phyloP scores from a whole-genome alignment of 495 filamentous ascomycete genomes.

The Neohortaea acidophila region DNA sequence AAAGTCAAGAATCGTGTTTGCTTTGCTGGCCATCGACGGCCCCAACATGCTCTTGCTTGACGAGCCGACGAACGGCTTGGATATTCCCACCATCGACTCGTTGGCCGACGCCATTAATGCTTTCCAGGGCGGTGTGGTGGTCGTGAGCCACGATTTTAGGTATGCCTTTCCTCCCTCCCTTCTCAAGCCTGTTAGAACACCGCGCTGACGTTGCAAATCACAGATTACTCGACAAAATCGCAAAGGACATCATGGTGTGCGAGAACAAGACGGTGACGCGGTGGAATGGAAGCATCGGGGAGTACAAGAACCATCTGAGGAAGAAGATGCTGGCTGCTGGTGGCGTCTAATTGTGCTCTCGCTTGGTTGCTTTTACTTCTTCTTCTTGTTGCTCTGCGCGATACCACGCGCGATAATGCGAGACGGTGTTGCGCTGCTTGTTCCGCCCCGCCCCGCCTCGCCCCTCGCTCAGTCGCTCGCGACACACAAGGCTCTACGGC shows the following conservation, averaged over 20 bases:
- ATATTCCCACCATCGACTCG: conserved; percentile 97
- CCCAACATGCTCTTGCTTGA: conserved; percentile 98
- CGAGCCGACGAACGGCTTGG: conserved; percentile 97
- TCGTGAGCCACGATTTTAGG: conserved; percentile 98
- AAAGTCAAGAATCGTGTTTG: conserved; percentile 95
- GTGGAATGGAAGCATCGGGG: conserved; percentile 79
- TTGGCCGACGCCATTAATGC: conserved; percentile 95
- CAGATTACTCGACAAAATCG: conserved; percentile 96
- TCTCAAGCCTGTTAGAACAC: neutral
- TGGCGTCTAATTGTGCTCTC: conserved; percentile 37
- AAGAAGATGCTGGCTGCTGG: conserved; percentile 82
- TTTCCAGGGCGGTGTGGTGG: conserved; percentile 90
- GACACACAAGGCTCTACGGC: no score
- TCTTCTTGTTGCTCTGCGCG: no score
- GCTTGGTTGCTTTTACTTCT: no score
- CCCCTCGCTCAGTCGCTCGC: no score
- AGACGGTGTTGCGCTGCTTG: no score
- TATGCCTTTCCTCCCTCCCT: conserved; percentile 28
- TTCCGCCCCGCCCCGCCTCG: no score
- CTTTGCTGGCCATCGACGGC: conserved; percentile 82
- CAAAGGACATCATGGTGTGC: conserved; percentile 98
- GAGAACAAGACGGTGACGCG: conserved; percentile 81
- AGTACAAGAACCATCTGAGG: conserved; percentile 95
- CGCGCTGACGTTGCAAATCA: conserved; percentile 17
- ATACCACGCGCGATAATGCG: no score